Evolutionary conservation across 352 stramenopile genomes (phyloP), one percentile per base, ranked within the genome.

Genomic region (Phytophthora lateralis): DNA sequence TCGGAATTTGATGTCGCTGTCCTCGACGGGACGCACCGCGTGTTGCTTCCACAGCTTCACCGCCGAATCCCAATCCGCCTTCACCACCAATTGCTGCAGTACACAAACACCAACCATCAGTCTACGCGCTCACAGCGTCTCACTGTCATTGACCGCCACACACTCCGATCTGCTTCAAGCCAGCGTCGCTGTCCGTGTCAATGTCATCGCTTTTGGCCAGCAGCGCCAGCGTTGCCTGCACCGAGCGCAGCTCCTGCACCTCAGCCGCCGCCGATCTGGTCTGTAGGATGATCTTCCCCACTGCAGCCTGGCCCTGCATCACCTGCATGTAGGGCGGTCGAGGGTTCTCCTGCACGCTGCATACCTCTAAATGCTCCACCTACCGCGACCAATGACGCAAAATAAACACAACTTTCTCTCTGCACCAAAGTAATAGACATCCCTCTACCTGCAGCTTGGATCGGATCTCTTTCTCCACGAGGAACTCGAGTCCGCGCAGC

Each of bases 401-500:
- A 48, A 48, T 53, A 38, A 45, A 9, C 32, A 5, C 21, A 12
- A 18, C 3, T 20, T 12, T 35, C 6, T 12, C 4, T 1, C 32
- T 20, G 38, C 20, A 58, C 27, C 26, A 12, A 1, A 35, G 5
- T 12, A 55, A 32, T 7, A 18, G 11, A 44, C 29, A 1, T 20
- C 34, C n/a, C 14, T 38, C 11, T 39, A 85, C 80, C 69, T 90
- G 39, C 17, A 94, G 64, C 53, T 85, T 92, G 17, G 65, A 61
- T 34, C 73, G 79, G 58, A 94, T 91, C 60, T 94, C 85, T 53
- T 82, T 47, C 34, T 88, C 69, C 7, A 72, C 82, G 9, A 94
- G 63, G 41, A 78, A 78, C 71, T 94, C 85, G 21, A 94, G 78
- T 0, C 85, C 82, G 48, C 85, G 80, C 63, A 94, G 75, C 57